Percentiles rank a stretch among this genome's conserved stretches.
Evolutionary conservation across 192 early-diverging fungal species (phyloP).

Genomic region (Lobulomyces angularis): DNA sequence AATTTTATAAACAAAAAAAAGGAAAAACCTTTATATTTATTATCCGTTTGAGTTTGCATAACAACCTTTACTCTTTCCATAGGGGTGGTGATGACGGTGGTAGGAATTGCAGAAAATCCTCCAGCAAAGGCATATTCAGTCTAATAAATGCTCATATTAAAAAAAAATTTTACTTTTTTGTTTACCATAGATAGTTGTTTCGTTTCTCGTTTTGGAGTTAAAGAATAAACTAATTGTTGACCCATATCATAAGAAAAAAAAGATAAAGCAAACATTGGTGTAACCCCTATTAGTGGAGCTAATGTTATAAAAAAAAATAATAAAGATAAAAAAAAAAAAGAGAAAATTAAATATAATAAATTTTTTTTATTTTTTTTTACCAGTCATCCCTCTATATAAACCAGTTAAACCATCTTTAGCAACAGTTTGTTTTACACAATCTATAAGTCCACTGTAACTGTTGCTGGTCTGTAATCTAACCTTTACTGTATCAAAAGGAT

Average conservation of each 20-base stretch:
- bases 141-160: too few species aligned
- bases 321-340: too few species aligned
- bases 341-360: too few species aligned
- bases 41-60: slow-evolving; percentile 60
- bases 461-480: slow-evolving; percentile 89
- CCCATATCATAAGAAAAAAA: slow-evolving; percentile 79
- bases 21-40: slow-evolving; percentile 1
- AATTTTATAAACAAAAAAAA: slow-evolving; percentile 29
- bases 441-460: slow-evolving; percentile 73
- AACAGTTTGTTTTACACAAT: slow-evolving; percentile 83
- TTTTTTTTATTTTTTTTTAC: too few species aligned
- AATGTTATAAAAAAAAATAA: too few species aligned
- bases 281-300: slow-evolving; percentile 86
- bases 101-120: slow-evolving; percentile 89
- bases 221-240: slow-evolving; percentile 50
- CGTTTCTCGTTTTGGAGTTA: slow-evolving; percentile 40
- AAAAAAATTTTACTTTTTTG: too few species aligned
- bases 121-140: slow-evolving; percentile 79
- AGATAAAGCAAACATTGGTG: slow-evolving; percentile 88
- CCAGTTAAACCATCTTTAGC: slow-evolving; percentile 81
- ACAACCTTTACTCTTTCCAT: slow-evolving; percentile 93
- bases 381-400: slow-evolving; percentile 90
- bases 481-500: slow-evolving; percentile 80
- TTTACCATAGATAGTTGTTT: slow-evolving; percentile 53
- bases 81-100: slow-evolving; percentile 84